Base-by-base conservation (phyloP, 768 basidiomycete genomes). In the Lactarius tabidus region DNA sequence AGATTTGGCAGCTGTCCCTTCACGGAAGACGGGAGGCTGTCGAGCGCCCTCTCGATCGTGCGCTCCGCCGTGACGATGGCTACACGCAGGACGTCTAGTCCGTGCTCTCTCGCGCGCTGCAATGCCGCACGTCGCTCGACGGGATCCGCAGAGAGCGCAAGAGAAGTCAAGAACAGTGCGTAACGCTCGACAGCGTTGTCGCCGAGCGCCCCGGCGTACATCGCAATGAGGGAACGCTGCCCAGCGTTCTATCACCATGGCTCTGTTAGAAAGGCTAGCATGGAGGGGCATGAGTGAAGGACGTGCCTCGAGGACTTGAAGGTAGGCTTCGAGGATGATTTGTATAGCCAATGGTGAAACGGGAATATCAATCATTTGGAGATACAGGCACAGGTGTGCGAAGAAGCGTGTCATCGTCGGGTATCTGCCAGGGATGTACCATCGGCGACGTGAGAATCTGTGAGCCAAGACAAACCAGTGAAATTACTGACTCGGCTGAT, bases 181-280 rank as follows among this genome's bases (percentile, higher is more conserved):
- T 98, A 98, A 39, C 93, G 88, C 70, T 94, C 90, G 41, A 96
- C 87, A 2, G 94, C 94, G 68, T 93, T 93, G 71, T 93, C 89
- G 7, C 94, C 91, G 26, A 98, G 78, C 33, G 92, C 91, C 17
- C 91, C 86, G 7, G 94, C 94, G 74, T 99, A 98, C 80, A 97
- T 85, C 0, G 96, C 95, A 15, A 98, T 94, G 20, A 98, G 82
- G 48, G 90, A 85, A 38, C 91, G 83, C 75, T 95, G 82, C 20
- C 90, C 91, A 20, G 91, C 89, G 48, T 80, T 79, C 87, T 90
- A 68, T 14, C n/a, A 59, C 60, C 26, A 39, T 14, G 57, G 38
- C 31, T 23, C 45, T 33, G 39, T 51, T 54, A 57, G 41, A 18
- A 23, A 6, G 14, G 26, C 14, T 51, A 23, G 28, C 14, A 31